Evolutionary conservation across 306 rosid species (phyloP).

Genomic region (Ammopiptanthus mongolicus): DNA sequence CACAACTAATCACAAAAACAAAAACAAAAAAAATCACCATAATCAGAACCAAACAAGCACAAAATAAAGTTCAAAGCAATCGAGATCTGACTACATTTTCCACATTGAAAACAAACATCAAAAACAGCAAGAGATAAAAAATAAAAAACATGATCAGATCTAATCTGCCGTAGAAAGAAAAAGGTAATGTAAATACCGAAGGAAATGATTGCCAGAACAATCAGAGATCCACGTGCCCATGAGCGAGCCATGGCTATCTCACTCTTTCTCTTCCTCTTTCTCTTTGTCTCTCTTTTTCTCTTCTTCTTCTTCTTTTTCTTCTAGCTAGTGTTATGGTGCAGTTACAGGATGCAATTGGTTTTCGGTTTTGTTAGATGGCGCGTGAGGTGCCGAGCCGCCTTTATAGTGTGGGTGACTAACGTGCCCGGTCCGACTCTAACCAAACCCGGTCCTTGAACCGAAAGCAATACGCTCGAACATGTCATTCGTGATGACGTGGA

Average conservation of each 20-base stretch:
- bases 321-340: neutral
- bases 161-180: neutral
- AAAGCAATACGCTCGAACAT: slow-evolving; percentile 34
- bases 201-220: slow-evolving; percentile 57
- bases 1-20: neutral
- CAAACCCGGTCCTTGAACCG: neutral
- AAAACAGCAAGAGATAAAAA: neutral
- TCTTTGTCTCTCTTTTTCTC: neutral
- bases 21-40: neutral
- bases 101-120: neutral
- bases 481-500: slow-evolving; percentile 75
- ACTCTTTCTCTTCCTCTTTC: neutral
- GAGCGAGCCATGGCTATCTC: slow-evolving; percentile 59
- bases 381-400: slow-evolving; percentile 11
- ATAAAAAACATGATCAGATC: slow-evolving; percentile 36
- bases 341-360: neutral
- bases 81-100: slow-evolving; percentile 35
- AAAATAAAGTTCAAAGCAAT: neutral
- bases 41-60: neutral
- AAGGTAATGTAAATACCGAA: slow-evolving; percentile 57
- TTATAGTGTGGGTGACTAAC: slow-evolving; percentile 24
- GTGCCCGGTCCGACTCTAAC: slow-evolving; percentile 17
- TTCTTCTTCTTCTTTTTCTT: neutral
- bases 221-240: slow-evolving; percentile 53
- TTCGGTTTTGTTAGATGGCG: slow-evolving; percentile 6